phyloP scores from a whole-genome alignment of 768 basidiomycete genomes.

The Tylopilus rubrobrunneus region DNA sequence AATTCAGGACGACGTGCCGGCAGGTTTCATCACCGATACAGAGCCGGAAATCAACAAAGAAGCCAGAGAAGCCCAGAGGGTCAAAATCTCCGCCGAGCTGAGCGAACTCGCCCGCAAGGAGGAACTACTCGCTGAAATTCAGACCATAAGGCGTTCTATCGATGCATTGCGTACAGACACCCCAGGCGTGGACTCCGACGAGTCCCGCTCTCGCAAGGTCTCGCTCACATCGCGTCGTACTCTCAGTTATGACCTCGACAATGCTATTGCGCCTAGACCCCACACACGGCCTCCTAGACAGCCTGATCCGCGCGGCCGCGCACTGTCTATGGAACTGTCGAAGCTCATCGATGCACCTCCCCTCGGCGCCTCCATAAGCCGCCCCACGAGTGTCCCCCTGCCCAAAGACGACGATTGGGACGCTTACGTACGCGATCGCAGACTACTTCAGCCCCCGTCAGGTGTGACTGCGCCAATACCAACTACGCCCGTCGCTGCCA shows the following conservation, averaged over 20 bases:
- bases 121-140: slow-evolving; percentile 71
- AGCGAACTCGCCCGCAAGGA: slow-evolving; percentile 62
- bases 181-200: slow-evolving; percentile 42
- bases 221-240: slow-evolving; percentile 68
- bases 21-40: slow-evolving; percentile 57
- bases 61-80: slow-evolving; percentile 32
- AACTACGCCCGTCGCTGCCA: slow-evolving; percentile 45
- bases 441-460: slow-evolving; percentile 77
- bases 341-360: slow-evolving; percentile 40
- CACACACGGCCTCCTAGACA: slow-evolving; percentile 71
- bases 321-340: slow-evolving; percentile 71
- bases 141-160: slow-evolving; percentile 75
- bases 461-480: slow-evolving; percentile 77
- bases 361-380: slow-evolving; percentile 52
- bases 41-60: slow-evolving; percentile 28
- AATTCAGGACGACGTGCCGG: slow-evolving; percentile 72
- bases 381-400: slow-evolving; percentile 72
- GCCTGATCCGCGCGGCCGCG: slow-evolving; percentile 61
- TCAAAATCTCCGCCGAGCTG: slow-evolving; percentile 40
- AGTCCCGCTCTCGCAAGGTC: slow-evolving; percentile 60
- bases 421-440: slow-evolving; percentile 78
- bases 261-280: slow-evolving; percentile 44
- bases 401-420: slow-evolving; percentile 76
- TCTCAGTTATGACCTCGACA: slow-evolving; percentile 61
- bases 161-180: slow-evolving; percentile 71